Conservation (phyloP, 2,329 filamentous ascomycete genomes). For the Rhytidhysteron rufulum region DNA sequence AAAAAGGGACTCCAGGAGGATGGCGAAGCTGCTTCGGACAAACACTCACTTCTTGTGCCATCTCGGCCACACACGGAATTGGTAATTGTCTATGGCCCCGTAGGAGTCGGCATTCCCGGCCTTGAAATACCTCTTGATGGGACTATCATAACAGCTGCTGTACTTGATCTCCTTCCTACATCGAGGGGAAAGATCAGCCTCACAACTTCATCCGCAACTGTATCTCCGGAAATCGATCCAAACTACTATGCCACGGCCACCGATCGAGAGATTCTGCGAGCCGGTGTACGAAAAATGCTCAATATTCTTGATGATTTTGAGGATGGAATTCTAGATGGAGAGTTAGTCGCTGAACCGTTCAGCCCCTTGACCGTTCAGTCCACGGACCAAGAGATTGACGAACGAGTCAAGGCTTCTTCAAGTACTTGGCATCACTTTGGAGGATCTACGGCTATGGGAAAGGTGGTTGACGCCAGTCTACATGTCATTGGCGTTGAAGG, state of each 20-base stretch:
- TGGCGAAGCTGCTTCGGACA: conserved; percentile 42
- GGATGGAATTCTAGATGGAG: conserved; percentile 54
- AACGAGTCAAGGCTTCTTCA: conserved; percentile 45
- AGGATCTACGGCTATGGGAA: conserved; percentile 55
- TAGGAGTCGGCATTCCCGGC: conserved; percentile 54
- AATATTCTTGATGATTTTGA: conserved; percentile 54
- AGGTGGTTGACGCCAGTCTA: conserved; percentile 23
- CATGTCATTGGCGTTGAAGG: conserved; percentile 4
- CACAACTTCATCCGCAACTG: conserved; percentile 43
- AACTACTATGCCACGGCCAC: conserved; percentile 54
- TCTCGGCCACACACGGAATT: conserved; percentile 57
- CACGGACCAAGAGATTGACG: conserved; percentile 50
- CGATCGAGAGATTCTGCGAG: conserved; percentile 53
- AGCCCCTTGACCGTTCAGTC: conserved; percentile 50
- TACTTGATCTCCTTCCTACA: conserved; percentile 53
- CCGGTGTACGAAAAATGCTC: conserved; percentile 54
- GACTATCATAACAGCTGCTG: conserved; percentile 51
- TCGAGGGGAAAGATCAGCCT: conserved; percentile 53
- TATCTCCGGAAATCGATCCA: conserved; percentile 52
- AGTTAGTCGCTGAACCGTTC: conserved; percentile 50
- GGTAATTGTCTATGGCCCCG: conserved; percentile 52
- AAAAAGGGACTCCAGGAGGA: conserved; percentile 52
- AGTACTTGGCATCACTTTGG: conserved; percentile 45
- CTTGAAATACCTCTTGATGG: conserved; percentile 49
- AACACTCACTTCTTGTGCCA: conserved; percentile 57